phyloP scores from a whole-genome alignment of 257 asterid genomes.

The Gardenia jasminoides region DNA sequence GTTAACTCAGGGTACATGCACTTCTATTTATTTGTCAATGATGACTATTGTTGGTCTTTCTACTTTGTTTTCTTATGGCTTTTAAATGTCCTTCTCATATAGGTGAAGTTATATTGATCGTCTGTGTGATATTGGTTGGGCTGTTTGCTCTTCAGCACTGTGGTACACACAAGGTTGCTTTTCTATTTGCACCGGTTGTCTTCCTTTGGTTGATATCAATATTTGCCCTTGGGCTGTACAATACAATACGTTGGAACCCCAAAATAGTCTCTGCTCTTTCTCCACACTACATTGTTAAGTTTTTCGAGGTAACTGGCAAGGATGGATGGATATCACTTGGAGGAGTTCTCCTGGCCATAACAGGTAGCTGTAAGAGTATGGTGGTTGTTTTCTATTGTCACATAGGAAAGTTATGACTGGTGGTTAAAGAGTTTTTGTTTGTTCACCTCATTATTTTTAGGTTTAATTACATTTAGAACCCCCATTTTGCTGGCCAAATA shows the following conservation, averaged over 20 bases:
- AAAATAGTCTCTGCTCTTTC: conserved; percentile 73
- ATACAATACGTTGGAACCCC: conserved; percentile 75
- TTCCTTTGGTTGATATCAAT: conserved; percentile 81
- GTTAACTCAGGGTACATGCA: conserved; percentile 31
- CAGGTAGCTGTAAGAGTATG: conserved; percentile 46
- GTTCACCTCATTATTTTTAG: neutral
- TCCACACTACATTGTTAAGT: conserved; percentile 73
- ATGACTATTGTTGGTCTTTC: conserved; percentile 10
- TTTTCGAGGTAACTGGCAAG: conserved; percentile 68
- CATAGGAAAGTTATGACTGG: neutral
- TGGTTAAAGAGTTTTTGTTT: neutral
- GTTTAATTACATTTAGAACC: neutral
- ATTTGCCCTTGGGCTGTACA: conserved; percentile 68
- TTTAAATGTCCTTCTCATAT: conserved; percentile 12
- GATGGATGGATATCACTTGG: conserved; percentile 96
- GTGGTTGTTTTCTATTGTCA: conserved; percentile 1
- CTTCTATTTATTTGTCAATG: conserved; percentile 2
- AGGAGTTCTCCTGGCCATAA: conserved; percentile 81
- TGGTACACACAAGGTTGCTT: conserved; percentile 89
- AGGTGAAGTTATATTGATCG: conserved; percentile 65
- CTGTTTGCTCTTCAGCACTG: conserved; percentile 92
- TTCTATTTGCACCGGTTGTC: conserved; percentile 90
- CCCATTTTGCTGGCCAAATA: neutral
- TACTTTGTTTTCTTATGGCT: neutral
- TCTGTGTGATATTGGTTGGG: conserved; percentile 80